A percentile compares a stretch with the other conserved stretches of the same genome.
These are phyloP conservation scores for Pistacia atlantica DNA, from an alignment of 345 rosid species.

Conservation along the genomic window DNA sequence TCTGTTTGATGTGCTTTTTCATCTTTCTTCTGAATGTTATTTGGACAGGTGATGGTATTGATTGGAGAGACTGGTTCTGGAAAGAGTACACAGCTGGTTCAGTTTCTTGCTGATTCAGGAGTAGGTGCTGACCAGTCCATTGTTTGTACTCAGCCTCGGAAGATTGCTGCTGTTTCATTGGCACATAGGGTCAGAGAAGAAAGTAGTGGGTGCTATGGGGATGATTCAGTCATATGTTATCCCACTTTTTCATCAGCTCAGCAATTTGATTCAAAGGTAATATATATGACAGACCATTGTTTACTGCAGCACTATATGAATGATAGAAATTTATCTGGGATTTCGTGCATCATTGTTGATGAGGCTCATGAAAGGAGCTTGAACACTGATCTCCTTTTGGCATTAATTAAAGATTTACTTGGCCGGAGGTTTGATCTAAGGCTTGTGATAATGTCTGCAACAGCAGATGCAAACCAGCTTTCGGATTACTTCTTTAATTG, in stretches of 20 bases:
- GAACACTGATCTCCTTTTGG: slow-evolving; percentile 89
- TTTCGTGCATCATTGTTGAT: slow-evolving; percentile 81
- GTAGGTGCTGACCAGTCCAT: slow-evolving; percentile 54
- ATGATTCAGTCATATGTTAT: slow-evolving; percentile 46
- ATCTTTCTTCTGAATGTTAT: slow-evolving; percentile 9
- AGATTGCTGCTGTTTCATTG: slow-evolving; percentile 79
- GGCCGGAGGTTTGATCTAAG: slow-evolving; percentile 55
- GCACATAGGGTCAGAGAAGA: slow-evolving; percentile 78
- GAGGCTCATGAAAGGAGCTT: slow-evolving; percentile 98
- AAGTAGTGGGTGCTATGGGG: slow-evolving; percentile 67
- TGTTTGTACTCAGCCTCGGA: slow-evolving; percentile 90
- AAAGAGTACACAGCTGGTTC: slow-evolving; percentile 91
- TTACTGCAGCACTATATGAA: slow-evolving; percentile 74
- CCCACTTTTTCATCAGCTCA: slow-evolving; percentile 66
- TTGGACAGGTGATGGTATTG: slow-evolving; percentile 65
- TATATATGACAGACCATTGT: slow-evolving; percentile 84
- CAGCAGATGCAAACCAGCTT: slow-evolving; percentile 83
- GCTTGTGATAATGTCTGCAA: slow-evolving; percentile 94
- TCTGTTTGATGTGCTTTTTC: neutral
- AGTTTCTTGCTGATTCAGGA: slow-evolving; percentile 89
- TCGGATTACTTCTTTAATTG: slow-evolving; percentile 75
- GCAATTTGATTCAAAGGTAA: slow-evolving; percentile 54
- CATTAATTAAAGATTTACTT: slow-evolving; percentile 65
- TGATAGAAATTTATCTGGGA: slow-evolving; percentile 64
- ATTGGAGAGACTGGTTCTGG: slow-evolving; percentile 97